These are phyloP conservation scores for Salvia miltiorrhiza DNA, from an alignment of 257 asterid genomes.

Conservation along the genomic window DNA sequence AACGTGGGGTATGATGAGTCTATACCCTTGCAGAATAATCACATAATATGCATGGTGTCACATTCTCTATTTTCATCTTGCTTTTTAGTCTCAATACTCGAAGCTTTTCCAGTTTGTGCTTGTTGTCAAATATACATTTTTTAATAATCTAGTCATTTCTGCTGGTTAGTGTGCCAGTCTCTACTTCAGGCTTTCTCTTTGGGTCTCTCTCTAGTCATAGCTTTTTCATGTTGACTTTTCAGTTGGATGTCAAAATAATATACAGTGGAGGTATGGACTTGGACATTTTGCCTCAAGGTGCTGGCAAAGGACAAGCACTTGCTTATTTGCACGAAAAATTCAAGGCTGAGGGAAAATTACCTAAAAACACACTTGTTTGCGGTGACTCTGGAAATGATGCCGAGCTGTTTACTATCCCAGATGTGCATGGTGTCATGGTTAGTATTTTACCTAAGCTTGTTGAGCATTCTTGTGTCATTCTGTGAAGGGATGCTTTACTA, in stretches of 20 bases:
- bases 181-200: slow-evolving; percentile 2
- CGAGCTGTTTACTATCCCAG: slow-evolving; percentile 84
- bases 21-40: slow-evolving; percentile 10
- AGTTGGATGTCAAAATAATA: slow-evolving; percentile 94
- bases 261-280: slow-evolving; percentile 98
- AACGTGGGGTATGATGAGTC: slow-evolving; percentile 70
- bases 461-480: slow-evolving; percentile 11
- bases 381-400: slow-evolving; percentile 99
- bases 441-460: slow-evolving; percentile 28
- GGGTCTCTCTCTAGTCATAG: neutral
- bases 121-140: slow-evolving; percentile 12
- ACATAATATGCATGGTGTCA: slow-evolving; percentile 12
- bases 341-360: slow-evolving; percentile 59
- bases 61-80: slow-evolving; percentile 4
- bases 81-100: slow-evolving; percentile 10
- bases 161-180: neutral
- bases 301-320: slow-evolving; percentile 99
- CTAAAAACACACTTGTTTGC: slow-evolving; percentile 85
- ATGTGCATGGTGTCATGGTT: slow-evolving; percentile 94
- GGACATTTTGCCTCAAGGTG: slow-evolving; percentile 95
- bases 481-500: slow-evolving; percentile 12
- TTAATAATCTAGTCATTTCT: slow-evolving; percentile 6
- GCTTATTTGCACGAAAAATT: slow-evolving; percentile 84
- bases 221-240: slow-evolving; percentile 31
- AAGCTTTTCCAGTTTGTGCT: slow-evolving; percentile 8